Conservation (phyloP, 2,329 filamentous ascomycete genomes). For the Fusarium sp. region DNA sequence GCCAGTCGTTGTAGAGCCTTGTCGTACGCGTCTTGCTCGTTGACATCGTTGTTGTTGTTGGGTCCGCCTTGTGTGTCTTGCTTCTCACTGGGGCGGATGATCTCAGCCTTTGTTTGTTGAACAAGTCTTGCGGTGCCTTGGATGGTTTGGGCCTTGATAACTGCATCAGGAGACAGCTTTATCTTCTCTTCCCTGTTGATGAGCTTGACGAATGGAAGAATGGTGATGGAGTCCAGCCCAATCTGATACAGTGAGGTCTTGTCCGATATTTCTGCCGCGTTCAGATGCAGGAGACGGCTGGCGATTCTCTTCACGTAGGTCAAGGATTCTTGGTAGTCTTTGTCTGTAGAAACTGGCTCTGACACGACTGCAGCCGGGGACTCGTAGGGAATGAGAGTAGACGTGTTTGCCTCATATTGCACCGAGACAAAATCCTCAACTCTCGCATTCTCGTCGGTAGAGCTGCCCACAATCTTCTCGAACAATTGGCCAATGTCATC, state of each 20-base stretch:
- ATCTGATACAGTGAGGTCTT: slow-evolving; percentile 18
- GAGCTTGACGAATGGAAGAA: slow-evolving; percentile 21
- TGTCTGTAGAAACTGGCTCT: neutral
- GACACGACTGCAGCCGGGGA: neutral
- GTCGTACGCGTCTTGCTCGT: neutral
- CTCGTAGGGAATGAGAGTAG: neutral
- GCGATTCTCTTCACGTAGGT: neutral
- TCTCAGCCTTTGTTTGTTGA: neutral
- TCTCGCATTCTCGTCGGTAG: neutral
- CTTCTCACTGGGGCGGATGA: rapidly evolving
- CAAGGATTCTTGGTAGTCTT: neutral
- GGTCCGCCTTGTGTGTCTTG: neutral
- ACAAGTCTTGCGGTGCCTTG: slow-evolving; percentile 1
- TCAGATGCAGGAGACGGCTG: neutral
- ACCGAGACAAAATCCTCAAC: neutral
- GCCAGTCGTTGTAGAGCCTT: slow-evolving; percentile 1
- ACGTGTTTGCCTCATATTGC: neutral
- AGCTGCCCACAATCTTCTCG: slow-evolving; percentile 1
- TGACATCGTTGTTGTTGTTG: neutral
- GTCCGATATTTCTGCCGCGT: neutral
- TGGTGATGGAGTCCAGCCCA: slow-evolving; percentile 16
- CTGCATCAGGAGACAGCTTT: slow-evolving; percentile 2
- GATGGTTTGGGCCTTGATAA: slow-evolving; percentile 22
- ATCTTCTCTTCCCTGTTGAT: slow-evolving; percentile 14
- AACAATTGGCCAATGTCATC: neutral